Evolutionary conservation across 2,329 filamentous ascomycete species (phyloP), one percentile per base, ranked within the genome.

Genomic region (Sclerotinia minor): DNA sequence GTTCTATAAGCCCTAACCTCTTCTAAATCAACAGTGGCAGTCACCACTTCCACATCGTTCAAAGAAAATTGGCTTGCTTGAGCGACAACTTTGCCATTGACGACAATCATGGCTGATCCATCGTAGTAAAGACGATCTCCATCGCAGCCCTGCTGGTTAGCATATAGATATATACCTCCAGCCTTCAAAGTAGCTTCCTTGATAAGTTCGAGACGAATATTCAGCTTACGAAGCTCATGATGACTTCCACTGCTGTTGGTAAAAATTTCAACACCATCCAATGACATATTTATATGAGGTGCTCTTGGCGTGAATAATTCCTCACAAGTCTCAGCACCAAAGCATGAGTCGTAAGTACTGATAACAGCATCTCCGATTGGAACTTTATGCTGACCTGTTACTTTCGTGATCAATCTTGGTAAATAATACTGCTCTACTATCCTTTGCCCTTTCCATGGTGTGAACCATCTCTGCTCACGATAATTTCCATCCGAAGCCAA

Each of bases 401-500:
- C 29, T 32, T 67, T 69, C 7, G 47, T 65, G 6, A 91, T 83
- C 71, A 84, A 83, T 41, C 82, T 79, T 19, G 88, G 87, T 0
- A 92, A 79, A 67, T 87, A 84, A 74, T 88, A 91, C 35, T 90
- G 81, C 74, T 92, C 89, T 0, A 86, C 81, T 35, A 86, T 78
- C 24, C 83, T 81, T 1, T 83, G 82, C 5, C 84, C 80, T 65
- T 83, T 80, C 88, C 89, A 91, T 0, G 88, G 0, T 17, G 84
- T 87, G 74, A 91, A 91, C 76, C 87, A 83, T 21, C 86, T 78
- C 78, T 83, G 83, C 74, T 89, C 87, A 38, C 84, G 78, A 75
- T 85, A 88, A 72, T 87, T 90, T 2, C 89, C 90, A 76, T 92
- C 88, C 69, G 90, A 89, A 59, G 89, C 89, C 7, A 93, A 83